A percentile compares a stretch with the other conserved stretches of the same genome.
Conservation (phyloP, 257 asterid genomes). For the Rhazya stricta region DNA sequence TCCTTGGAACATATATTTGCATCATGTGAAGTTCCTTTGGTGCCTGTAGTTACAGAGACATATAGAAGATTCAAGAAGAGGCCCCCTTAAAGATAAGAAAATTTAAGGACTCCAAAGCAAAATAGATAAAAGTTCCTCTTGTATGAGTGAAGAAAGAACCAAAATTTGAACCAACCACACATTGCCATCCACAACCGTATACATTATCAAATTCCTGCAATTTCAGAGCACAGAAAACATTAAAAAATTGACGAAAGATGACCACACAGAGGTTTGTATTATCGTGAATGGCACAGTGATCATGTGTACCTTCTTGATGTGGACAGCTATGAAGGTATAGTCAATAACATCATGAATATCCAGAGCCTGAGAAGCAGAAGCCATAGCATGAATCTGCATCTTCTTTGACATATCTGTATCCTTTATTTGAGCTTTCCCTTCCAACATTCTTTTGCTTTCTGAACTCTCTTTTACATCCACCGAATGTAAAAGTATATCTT, state of each 20-base stretch:
- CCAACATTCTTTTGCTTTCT: conserved; percentile 25
- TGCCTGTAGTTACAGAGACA: not conserved
- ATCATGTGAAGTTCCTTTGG: not conserved
- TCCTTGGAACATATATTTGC: not conserved
- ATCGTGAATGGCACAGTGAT: not conserved
- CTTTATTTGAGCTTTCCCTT: conserved; percentile 46
- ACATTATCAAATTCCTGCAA: conserved; percentile 69
- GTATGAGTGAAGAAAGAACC: conserved; percentile 79
- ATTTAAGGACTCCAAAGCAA: conserved; percentile 70
- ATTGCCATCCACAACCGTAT: conserved; percentile 88
- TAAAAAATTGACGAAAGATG: not conserved
- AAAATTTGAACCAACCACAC: conserved; percentile 85
- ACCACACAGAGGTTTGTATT: not conserved
- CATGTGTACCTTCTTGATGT: conserved; percentile 38
- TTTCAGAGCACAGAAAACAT: not conserved
- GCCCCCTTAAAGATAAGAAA: conserved; percentile 82
- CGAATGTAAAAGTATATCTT: not conserved
- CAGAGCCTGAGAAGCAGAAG: conserved; percentile 73
- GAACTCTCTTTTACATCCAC: not conserved
- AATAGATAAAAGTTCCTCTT: conserved; percentile 73
- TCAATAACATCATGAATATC: conserved; percentile 70
- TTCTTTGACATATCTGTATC: conserved; percentile 72
- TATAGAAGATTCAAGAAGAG: conserved; percentile 24
- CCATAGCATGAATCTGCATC: conserved; percentile 91
- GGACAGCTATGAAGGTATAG: conserved; percentile 44